Evolutionary conservation across 441 rosid genomes (phyloP), one percentile per base, ranked within the genome.

Genomic region (Kokia cookei): DNA sequence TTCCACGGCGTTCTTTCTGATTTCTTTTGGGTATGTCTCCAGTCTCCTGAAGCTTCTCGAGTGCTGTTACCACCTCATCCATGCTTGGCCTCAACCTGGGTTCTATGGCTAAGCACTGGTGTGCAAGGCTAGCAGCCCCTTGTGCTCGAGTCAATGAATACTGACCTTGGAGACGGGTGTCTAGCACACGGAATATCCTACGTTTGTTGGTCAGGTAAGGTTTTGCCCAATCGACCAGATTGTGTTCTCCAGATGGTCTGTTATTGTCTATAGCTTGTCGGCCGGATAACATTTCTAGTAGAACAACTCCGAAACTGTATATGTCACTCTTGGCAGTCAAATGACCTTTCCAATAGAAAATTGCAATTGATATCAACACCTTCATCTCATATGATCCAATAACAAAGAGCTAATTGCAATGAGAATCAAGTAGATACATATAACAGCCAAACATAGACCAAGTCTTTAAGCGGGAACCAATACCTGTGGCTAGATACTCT

Each of bases 151-250:
- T 78, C 50, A 86, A 45, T 0, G 90, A 84, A 78, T 82, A 87
- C 71, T 87, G 91, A 29, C 91, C 92, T 80, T 88, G 88, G 7
- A 90, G 90, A 69, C 92, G 94, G 24, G 89, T 76, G 73, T 90
- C 94, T 68, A 90, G 75, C 40, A 88, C 82, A 4, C 79, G 85
- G 43, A 88, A 84, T 58, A 87, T 77, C 74, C 89, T 83, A 35
- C 92, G 84, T 79, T 88, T 88, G 87, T 78, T 87, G 37, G 69
- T 75, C 76, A 88, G 86, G 84, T 86, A 86, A 29, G 94, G 94
- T 62, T 63, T 86, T 60, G 94, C 94, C 94, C 94, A 90, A 1
- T 87, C 91, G 65, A 90, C 92, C 73, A 90, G 85, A 68, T 79
- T 84, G 78, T 90, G 91, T 48, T 90, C 88, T 66, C 92, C 92